Percentiles rank a stretch among this genome's conserved stretches.
Conservation (phyloP, 495 filamentous ascomycete species). For the Penicillium tannophilum region DNA sequence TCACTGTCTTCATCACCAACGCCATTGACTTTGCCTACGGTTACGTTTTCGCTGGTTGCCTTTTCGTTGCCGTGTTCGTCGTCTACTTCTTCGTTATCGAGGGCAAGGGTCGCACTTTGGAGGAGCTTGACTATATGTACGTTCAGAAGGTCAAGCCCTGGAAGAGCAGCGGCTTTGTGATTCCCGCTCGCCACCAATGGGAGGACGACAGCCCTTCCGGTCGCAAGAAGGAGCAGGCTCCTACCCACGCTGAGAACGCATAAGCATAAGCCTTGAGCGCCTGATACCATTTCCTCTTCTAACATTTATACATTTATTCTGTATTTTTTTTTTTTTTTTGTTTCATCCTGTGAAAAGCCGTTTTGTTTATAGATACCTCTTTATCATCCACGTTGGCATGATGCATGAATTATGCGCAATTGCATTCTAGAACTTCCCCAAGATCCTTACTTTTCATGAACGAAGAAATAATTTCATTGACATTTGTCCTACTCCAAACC, state of each 20-base stretch:
- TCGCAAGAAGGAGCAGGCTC: slow-evolving; percentile 30
- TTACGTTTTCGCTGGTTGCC: slow-evolving; percentile 74
- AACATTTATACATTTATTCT: slow-evolving; percentile 8
- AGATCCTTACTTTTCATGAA: neutral
- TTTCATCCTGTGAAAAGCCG: neutral
- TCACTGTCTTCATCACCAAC: slow-evolving; percentile 70
- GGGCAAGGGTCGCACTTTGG: slow-evolving; percentile 60
- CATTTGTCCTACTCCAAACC: too few relatives aligned
- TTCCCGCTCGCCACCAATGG: slow-evolving; percentile 29
- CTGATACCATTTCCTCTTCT: neutral
- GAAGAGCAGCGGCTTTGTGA: slow-evolving; percentile 54
- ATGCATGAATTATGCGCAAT: slow-evolving; percentile 9
- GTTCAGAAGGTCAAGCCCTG: slow-evolving; percentile 62
- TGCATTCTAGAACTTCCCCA: neutral
- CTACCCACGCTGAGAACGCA: slow-evolving; percentile 35
- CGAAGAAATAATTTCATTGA: too few relatives aligned
- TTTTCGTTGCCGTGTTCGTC: slow-evolving; percentile 57
- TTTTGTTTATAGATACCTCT: slow-evolving; percentile 3
- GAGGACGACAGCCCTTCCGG: slow-evolving; percentile 16
- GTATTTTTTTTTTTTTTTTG: slow-evolving; percentile 5
- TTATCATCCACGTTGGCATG: slow-evolving; percentile 1
- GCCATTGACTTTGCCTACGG: slow-evolving; percentile 72
- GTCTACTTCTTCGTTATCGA: slow-evolving; percentile 79
- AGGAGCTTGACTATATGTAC: slow-evolving; percentile 84
- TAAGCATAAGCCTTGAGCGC: slow-evolving; percentile 25